A percentile compares a stretch with the other conserved stretches of the same genome.
Evolutionary conservation across 179 eudicot species (phyloP).

Genomic region (Beta lomatogona): DNA sequence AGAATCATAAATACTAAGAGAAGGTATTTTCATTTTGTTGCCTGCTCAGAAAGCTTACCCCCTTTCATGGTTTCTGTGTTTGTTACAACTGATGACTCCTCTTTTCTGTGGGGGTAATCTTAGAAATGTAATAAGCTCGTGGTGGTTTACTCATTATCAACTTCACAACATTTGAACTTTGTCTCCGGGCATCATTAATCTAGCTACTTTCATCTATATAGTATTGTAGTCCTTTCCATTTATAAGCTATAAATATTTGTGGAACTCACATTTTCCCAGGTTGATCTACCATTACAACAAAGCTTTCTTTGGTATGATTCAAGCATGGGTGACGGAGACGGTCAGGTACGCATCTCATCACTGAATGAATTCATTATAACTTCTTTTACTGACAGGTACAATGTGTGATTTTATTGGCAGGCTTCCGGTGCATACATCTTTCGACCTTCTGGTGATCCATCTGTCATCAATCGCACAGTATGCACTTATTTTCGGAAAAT

Average conservation of each 20-base stretch:
- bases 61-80: no score
- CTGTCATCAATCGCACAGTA: slow-evolving; percentile 48
- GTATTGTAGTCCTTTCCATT: neutral
- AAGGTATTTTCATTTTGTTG: no score
- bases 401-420: slow-evolving; percentile 33
- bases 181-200: neutral
- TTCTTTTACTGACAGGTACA: neutral
- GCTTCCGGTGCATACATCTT: slow-evolving; percentile 89
- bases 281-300: slow-evolving; percentile 65
- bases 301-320: slow-evolving; percentile 62
- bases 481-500: neutral
- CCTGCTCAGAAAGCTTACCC: no score
- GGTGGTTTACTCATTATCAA: no score
- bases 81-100: no score
- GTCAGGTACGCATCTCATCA: slow-evolving; percentile 45
- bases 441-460: slow-evolving; percentile 58
- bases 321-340: slow-evolving; percentile 33
- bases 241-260: neutral
- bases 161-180: neutral
- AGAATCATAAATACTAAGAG: no score
- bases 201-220: neutral
- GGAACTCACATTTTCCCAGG: slow-evolving; percentile 38
- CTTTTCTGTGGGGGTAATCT: no score
- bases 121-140: no score
- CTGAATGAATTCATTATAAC: slow-evolving; percentile 12